Percentiles rank a stretch among this genome's conserved stretches.
Evolutionary conservation across 345 rosid species (phyloP).

Genomic region (Excoecaria agallocha): DNA sequence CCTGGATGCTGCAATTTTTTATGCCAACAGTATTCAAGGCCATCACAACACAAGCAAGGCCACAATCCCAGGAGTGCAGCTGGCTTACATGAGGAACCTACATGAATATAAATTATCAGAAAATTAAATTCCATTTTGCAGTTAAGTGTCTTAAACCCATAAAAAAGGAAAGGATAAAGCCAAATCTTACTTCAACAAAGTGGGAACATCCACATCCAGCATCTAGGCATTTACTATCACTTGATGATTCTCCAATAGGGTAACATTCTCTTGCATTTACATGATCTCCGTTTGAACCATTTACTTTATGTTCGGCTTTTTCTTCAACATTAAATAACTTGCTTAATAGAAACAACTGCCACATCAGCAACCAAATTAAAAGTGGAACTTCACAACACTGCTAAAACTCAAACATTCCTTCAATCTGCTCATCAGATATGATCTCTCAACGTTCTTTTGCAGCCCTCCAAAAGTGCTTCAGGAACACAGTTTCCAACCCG

Average conservation of each 20-base stretch:
- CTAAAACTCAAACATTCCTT: slow-evolving; percentile 1
- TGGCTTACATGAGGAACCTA: slow-evolving; percentile 87
- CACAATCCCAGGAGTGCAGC: slow-evolving; percentile 89
- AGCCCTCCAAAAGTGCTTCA: neutral
- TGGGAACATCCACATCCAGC: slow-evolving; percentile 38
- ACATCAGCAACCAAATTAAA: slow-evolving; percentile 17
- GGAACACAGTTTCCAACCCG: neutral
- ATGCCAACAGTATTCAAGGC: slow-evolving; percentile 71
- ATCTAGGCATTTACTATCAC: slow-evolving; percentile 24
- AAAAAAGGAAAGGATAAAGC: neutral
- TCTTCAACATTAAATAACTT: slow-evolving; percentile 30
- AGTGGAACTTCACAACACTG: neutral
- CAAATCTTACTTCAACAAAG: slow-evolving; percentile 48
- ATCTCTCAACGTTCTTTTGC: neutral
- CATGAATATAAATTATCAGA: neutral
- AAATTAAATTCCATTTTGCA: neutral
- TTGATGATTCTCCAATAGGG: slow-evolving; percentile 17
- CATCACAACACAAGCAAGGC: slow-evolving; percentile 91
- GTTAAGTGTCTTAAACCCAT: neutral
- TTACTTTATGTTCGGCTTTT: slow-evolving; percentile 3
- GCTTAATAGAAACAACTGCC: slow-evolving; percentile 24
- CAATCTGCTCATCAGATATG: neutral
- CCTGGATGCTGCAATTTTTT: slow-evolving; percentile 47
- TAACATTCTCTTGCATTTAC: slow-evolving; percentile 15
- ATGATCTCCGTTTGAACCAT: slow-evolving; percentile 14